Base-by-base conservation (phyloP, 208 protist species). In the Jaenimonas drosophilae region DNA sequence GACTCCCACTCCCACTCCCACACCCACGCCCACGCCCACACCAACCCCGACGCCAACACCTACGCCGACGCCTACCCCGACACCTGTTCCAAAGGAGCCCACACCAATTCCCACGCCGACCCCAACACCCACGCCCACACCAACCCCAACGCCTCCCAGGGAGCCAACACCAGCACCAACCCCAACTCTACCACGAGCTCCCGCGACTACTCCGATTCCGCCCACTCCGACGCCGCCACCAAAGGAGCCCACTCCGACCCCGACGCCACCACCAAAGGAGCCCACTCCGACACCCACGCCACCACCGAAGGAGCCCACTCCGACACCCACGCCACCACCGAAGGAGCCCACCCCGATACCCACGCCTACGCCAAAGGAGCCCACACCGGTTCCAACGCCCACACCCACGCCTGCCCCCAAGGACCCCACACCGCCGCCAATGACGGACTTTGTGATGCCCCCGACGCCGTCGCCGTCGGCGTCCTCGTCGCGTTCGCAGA, bases 251-350 rank as follows among this genome's bases (percentile, higher is more conserved):
- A 6, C 9, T 24, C 37, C 37, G 23, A 6, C 11, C 7, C 37
- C 37, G 37, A 34, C 14, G 31, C 31, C 31, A 34, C 11, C 14
- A 34, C 9, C 16, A 20, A 11, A 17, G 16, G 19, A 42, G 37
- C 9, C 37, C 9, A 11, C 37, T 21, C 31, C 31, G 31, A 34
- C 16, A 21, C 16, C 11, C 7, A 42, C 14, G 37, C 14, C 37
- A 24, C 37, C 37, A 6, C 37, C 37, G 6, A 42, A 42, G 19
- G 9, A 6, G 9, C 37, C 37, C 37, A 42, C 37, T 42, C 37
- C 37, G 11, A 20, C 6, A 17, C 37, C 37, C 11, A 34, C 14
- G 31, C 31, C 31, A 34, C 11, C 14, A 34, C 9, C 16, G 37
- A 11, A 17, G 16, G 19, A 42, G 37, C 9, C 37, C 9, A 11